These are phyloP conservation scores for Pelomyxa schiedti DNA, from an alignment of 78 protist species.

Conservation along the genomic window DNA sequence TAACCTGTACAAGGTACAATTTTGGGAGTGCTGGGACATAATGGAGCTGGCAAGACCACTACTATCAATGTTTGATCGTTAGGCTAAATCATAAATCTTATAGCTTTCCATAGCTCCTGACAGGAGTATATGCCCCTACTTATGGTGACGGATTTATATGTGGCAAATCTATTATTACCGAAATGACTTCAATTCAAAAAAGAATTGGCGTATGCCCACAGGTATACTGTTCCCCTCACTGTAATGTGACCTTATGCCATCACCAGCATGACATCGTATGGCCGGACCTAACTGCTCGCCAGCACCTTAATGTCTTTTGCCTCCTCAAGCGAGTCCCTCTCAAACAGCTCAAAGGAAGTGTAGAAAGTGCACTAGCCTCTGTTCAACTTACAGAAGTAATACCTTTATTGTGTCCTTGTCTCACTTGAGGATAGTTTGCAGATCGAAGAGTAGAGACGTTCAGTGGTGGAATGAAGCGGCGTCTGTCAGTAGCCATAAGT, in stretches of 20 bases:
- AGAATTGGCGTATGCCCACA: conserved; percentile 49
- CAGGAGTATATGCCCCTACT: conserved; percentile 25
- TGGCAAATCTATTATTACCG: background rate
- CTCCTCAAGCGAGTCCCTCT: conserved; percentile 18
- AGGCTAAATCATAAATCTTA: background rate
- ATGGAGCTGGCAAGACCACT: conserved; percentile 73
- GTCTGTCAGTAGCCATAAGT: conserved; percentile 25
- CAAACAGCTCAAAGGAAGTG: background rate
- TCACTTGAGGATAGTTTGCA: background rate
- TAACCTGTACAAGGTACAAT: background rate
- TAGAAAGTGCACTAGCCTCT: background rate
- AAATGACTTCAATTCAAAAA: background rate
- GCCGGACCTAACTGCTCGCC: conserved; percentile 24
- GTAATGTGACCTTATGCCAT: conserved; percentile 17
- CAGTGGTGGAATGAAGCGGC: conserved; percentile 47
- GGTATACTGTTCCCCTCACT: conserved; percentile 20
- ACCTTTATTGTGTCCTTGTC: no score
- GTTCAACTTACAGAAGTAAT: background rate
- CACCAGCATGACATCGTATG: conserved; percentile 29
- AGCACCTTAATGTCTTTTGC: conserved; percentile 34
- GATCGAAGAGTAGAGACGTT: background rate
- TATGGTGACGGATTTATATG: background rate
- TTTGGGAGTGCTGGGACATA: conserved; percentile 38
- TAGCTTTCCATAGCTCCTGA: conserved; percentile 10
- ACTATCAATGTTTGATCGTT: conserved; percentile 17